Evolutionary conservation across 345 rosid species (phyloP), one percentile per base, ranked within the genome.

Genomic region (Hibiscus trionum): DNA sequence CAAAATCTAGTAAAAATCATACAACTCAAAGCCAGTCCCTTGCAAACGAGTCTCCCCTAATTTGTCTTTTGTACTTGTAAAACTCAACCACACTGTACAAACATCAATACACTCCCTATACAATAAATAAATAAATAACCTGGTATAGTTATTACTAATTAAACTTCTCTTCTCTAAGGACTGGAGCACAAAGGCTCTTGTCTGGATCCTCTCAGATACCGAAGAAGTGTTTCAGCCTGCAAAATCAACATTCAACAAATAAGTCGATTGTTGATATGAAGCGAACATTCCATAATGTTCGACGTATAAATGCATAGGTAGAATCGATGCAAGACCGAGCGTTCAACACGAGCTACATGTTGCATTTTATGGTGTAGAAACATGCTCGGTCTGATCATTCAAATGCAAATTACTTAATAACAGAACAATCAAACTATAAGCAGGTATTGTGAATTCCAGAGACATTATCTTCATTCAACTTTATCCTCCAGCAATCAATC

Each of bases 151-250:
- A 74, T 56, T 21, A 42, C 50, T 50, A 71, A 64, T 53, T 52
- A 55, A 58, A 5, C 21, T 6, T 52, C 57, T 52, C 60, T 57
- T 63, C 52, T 49, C 84, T 72, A 87, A 66, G 90, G 89, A 79
- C 80, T 87, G 46, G 88, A 80, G 26, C 88, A 81, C 0, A 86
- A 78, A 46, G 88, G 86, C 62, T 87, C 89, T 52, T 85, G 85
- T 71, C 96, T 83, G 44, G 89, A 87, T 76, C 85, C 96, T 76
- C 96, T 75, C 66, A 91, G 84, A 82, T 91, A 87, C 59, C 83
- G 85, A 61, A 91, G 87, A 29, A 91, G 97, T 15, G 80, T 92
- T 81, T 92, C 99, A 42, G 99, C 99, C 99, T 95, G 89, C 85
- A 81, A 29, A 35, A 73, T 31, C 7, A 50, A 49, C 44, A 42